These are phyloP conservation scores for Rhamnella rubrinervis DNA, from an alignment of 331 rosid genomes.

Conservation along the genomic window DNA sequence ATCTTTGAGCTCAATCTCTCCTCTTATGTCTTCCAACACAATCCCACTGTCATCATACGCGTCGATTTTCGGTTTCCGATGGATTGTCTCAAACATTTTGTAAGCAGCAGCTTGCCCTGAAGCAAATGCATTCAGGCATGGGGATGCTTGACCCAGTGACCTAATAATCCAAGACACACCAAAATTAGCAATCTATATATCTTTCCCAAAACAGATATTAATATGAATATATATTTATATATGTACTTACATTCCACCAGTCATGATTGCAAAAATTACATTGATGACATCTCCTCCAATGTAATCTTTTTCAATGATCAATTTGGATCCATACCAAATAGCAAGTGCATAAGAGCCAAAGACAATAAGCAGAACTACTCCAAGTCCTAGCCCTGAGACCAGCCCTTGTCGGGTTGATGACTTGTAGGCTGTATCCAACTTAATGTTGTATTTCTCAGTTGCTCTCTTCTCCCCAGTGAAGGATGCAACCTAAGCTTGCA, in stretches of 20 bases:
- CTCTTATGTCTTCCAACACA: constrained; percentile 27
- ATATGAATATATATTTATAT: neutral
- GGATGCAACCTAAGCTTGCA: constrained; percentile 32
- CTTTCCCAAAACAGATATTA: neutral
- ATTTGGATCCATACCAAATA: constrained; percentile 35
- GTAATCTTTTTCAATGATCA: constrained; percentile 35
- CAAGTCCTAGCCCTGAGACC: constrained; percentile 31
- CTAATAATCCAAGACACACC: constrained; percentile 11
- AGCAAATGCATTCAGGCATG: constrained; percentile 34
- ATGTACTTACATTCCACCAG: constrained; percentile 32
- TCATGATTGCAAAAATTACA: constrained; percentile 26
- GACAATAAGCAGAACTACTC: constrained; percentile 1
- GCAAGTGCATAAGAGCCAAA: constrained; percentile 33
- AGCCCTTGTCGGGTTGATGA: constrained; percentile 26
- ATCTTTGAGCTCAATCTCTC: constrained; percentile 31
- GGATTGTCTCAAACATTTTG: constrained; percentile 39
- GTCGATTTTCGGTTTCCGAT: constrained; percentile 30
- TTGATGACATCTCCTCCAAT: constrained; percentile 30
- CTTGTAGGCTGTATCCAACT: constrained; percentile 22
- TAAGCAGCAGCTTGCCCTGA: constrained; percentile 43
- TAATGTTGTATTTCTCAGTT: constrained; percentile 22
- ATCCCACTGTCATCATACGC: constrained; percentile 30
- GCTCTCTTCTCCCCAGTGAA: constrained; percentile 43
- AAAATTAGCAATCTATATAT: neutral
- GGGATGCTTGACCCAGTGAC: constrained; percentile 46